Percentiles rank a stretch among this genome's conserved stretches.
Evolutionary conservation across 331 rosid species (phyloP).

Genomic region (Stylosanthes scabra): DNA sequence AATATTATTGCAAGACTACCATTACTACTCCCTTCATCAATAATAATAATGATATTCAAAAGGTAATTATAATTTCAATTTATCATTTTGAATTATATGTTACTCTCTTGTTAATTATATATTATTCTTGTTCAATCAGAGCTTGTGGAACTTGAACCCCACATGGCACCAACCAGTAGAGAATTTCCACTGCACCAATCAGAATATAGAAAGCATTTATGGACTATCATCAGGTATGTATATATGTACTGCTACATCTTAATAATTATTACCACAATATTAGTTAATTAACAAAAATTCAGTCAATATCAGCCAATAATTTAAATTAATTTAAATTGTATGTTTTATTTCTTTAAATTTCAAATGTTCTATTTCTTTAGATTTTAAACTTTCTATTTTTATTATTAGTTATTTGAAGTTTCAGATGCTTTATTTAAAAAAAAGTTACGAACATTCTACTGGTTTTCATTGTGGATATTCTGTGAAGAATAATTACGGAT

Average conservation of each 20-base stretch:
- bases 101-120: not conserved
- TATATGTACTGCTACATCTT: not conserved
- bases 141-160: constrained; percentile 59
- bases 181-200: constrained; percentile 61
- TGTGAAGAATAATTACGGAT: too few species aligned
- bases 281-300: too few species aligned
- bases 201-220: constrained; percentile 44
- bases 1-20: constrained; percentile 16
- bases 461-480: too few species aligned
- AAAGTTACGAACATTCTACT: too few species aligned
- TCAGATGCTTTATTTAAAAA: too few species aligned
- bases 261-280: too few species aligned
- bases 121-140: constrained; percentile 46
- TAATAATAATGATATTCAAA: constrained; percentile 37
- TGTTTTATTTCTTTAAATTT: too few species aligned
- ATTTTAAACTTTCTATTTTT: too few species aligned
- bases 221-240: constrained; percentile 58
- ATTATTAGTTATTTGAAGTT: too few species aligned
- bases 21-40: not conserved
- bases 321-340: too few species aligned
- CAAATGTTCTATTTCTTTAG: too few species aligned
- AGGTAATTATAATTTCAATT: constrained; percentile 37
- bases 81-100: not conserved
- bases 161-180: constrained; percentile 59
- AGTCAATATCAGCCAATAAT: too few species aligned